These are phyloP conservation scores for Phellinidium pouzarii DNA, from an alignment of 1,284 basidiomycete species.

Conservation along the genomic window DNA sequence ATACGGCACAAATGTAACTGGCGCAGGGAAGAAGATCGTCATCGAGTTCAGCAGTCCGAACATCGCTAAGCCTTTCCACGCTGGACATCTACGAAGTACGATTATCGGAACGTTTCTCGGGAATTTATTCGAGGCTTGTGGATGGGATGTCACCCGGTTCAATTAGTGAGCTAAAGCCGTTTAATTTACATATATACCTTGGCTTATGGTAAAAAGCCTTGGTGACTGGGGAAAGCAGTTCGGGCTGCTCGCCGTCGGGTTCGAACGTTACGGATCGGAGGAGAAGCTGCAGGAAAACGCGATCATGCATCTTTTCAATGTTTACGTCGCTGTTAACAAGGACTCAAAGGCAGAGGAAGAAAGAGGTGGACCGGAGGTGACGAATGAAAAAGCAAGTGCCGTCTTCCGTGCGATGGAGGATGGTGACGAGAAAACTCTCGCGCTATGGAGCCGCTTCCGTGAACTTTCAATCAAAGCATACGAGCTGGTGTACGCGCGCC, in stretches of 20 bases:
- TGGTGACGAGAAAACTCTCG: slow-evolving; percentile 77
- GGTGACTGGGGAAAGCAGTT: slow-evolving; percentile 95
- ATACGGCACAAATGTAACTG: slow-evolving; percentile 73
- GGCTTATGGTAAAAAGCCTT: slow-evolving; percentile 31
- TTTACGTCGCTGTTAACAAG: slow-evolving; percentile 92
- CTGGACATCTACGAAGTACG: slow-evolving; percentile 93
- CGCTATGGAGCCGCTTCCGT: slow-evolving; percentile 91
- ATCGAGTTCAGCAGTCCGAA: slow-evolving; percentile 96
- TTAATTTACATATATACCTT: not conserved
- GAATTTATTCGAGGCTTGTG: slow-evolving; percentile 89
- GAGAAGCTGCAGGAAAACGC: slow-evolving; percentile 82
- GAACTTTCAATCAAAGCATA: slow-evolving; percentile 91
- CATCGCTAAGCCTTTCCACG: slow-evolving; percentile 98
- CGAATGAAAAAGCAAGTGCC: slow-evolving; percentile 75
- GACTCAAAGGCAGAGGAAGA: slow-evolving; percentile 65
- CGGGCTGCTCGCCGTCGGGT: slow-evolving; percentile 82
- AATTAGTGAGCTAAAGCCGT: slow-evolving; percentile 55
- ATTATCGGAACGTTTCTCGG: slow-evolving; percentile 95
- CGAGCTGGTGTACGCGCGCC: slow-evolving; percentile 79
- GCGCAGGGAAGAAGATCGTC: slow-evolving; percentile 73
- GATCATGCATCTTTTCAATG: slow-evolving; percentile 91
- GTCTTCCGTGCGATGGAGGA: slow-evolving; percentile 98
- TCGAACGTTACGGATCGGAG: slow-evolving; percentile 85
- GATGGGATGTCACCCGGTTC: slow-evolving; percentile 87
- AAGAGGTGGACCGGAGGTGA: slow-evolving; percentile 20